A percentile compares a stretch with the other conserved stretches of the same genome.
Evolutionary conservation across 2,329 filamentous ascomycete species (phyloP).

Genomic region (Leptoxyphium fumago): DNA sequence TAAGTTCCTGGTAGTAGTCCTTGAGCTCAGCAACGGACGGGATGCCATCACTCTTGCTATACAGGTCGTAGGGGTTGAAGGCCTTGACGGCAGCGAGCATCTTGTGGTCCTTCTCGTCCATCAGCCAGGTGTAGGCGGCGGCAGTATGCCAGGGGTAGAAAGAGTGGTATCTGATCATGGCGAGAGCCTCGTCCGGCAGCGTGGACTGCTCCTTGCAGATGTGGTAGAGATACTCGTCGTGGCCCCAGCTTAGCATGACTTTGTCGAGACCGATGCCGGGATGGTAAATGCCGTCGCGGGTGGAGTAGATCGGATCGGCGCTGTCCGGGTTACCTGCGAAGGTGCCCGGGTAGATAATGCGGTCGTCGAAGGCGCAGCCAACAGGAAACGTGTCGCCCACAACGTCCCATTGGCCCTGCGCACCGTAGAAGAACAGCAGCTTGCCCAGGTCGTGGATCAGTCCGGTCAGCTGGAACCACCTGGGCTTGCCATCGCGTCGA

Average conservation of each 20-base stretch:
- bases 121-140: constrained; percentile 66
- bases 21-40: constrained; percentile 66
- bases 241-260: constrained; percentile 80
- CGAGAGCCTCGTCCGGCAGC: constrained; percentile 66
- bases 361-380: constrained; percentile 57
- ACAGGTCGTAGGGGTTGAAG: constrained; percentile 85
- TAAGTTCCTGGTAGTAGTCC: constrained; percentile 59
- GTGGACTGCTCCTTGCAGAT: constrained; percentile 70
- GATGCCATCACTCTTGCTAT: constrained; percentile 77
- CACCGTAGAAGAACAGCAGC: constrained; percentile 65
- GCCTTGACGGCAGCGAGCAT: constrained; percentile 71
- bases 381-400: constrained; percentile 77
- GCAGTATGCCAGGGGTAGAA: constrained; percentile 87
- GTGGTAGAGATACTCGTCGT: constrained; percentile 79
- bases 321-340: constrained; percentile 66
- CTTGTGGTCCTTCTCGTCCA: constrained; percentile 65
- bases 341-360: constrained; percentile 68
- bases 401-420: constrained; percentile 84
- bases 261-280: constrained; percentile 72
- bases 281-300: constrained; percentile 65
- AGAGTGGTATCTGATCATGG: constrained; percentile 86
- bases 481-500: constrained; percentile 65
- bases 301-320: constrained; percentile 55
- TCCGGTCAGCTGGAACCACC: constrained; percentile 68
- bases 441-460: constrained; percentile 71